These are phyloP conservation scores for Fusarium luffae DNA, from an alignment of 2,329 filamentous ascomycete genomes.

Conservation along the genomic window DNA sequence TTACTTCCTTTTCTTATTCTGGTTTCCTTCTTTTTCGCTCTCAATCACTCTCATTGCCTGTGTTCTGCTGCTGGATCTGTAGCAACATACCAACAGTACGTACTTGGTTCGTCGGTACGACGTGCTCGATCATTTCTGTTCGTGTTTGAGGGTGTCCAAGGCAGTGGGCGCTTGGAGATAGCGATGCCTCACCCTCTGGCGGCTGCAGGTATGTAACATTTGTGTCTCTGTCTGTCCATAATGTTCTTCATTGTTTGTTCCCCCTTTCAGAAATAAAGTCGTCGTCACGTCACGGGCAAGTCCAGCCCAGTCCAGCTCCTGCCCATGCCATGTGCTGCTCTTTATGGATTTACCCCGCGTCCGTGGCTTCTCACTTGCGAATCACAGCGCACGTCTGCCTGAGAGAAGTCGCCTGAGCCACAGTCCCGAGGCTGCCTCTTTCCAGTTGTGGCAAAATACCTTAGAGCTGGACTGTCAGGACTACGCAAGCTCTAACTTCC, in stretches of 20 bases:
- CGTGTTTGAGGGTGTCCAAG: not conserved
- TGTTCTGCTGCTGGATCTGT: slow-evolving; percentile 1
- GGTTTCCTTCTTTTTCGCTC: not conserved
- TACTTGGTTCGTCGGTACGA: not conserved
- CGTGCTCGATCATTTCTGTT: slow-evolving; percentile 7
- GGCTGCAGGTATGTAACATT: slow-evolving; percentile 37
- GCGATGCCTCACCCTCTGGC: slow-evolving; percentile 40
- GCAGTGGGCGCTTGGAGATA: slow-evolving; percentile 1
- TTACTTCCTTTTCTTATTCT: not conserved
- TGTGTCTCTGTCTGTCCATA: not conserved
- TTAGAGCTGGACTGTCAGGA: slow-evolving; percentile 21
- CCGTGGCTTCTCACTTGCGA: slow-evolving; percentile 31
- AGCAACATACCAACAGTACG: not conserved
- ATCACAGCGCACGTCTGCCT: slow-evolving; percentile 38
- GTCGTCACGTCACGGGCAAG: slow-evolving; percentile 29
- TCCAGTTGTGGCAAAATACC: slow-evolving; percentile 32
- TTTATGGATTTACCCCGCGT: slow-evolving; percentile 40
- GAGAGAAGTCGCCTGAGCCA: slow-evolving; percentile 40
- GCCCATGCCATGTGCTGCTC: slow-evolving; percentile 1
- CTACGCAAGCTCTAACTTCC: slow-evolving; percentile 40
- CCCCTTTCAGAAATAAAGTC: slow-evolving; percentile 5
- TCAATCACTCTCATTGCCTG: slow-evolving; percentile 1
- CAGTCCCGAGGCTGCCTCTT: slow-evolving; percentile 26
- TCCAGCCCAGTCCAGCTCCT: slow-evolving; percentile 17
- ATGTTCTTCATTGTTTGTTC: not conserved